Percentiles rank a stretch among this genome's conserved stretches.
These are phyloP conservation scores for Yamadazyma buinensis DNA, from an alignment of 1,139 yeast species.

Conservation along the genomic window DNA sequence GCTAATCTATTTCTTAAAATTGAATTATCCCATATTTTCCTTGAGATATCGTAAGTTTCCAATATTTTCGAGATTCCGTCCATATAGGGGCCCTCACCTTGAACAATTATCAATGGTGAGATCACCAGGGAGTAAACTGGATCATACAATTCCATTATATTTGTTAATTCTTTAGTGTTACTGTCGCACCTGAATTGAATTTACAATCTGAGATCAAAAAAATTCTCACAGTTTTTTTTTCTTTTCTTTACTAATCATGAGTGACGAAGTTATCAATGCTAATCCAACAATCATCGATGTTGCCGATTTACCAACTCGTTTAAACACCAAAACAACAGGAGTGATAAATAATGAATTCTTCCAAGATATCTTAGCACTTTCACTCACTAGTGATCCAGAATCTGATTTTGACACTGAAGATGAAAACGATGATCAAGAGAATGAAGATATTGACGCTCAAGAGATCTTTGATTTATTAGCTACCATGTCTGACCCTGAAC, in stretches of 20 bases:
- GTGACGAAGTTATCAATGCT: slow-evolving; percentile 78
- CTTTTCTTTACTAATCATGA: slow-evolving; percentile 25
- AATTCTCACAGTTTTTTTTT: too few species aligned
- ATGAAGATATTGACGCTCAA: slow-evolving; percentile 58
- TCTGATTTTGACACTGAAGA: slow-evolving; percentile 33
- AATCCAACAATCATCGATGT: slow-evolving; percentile 84
- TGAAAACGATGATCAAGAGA: slow-evolving; percentile 17
- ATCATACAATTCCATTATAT: slow-evolving; percentile 32
- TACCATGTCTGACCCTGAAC: slow-evolving; percentile 94
- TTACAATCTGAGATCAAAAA: too few species aligned
- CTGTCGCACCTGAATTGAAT: too few species aligned
- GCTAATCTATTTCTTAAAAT: slow-evolving; percentile 36
- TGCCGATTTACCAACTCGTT: slow-evolving; percentile 70
- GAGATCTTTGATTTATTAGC: slow-evolving; percentile 66
- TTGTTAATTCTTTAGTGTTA: background rate
- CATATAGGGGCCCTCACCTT: slow-evolving; percentile 1
- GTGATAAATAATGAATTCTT: slow-evolving; percentile 16
- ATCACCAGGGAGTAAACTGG: slow-evolving; percentile 25
- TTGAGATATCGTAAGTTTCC: slow-evolving; percentile 18
- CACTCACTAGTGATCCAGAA: slow-evolving; percentile 17
- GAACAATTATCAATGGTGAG: slow-evolving; percentile 27
- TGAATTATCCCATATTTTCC: slow-evolving; percentile 37
- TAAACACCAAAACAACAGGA: slow-evolving; percentile 18
- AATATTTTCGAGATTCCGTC: slow-evolving; percentile 8
- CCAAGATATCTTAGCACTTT: slow-evolving; percentile 19